phyloP scores from a whole-genome alignment of 495 filamentous ascomycete species.

The Neurospora sp. region DNA sequence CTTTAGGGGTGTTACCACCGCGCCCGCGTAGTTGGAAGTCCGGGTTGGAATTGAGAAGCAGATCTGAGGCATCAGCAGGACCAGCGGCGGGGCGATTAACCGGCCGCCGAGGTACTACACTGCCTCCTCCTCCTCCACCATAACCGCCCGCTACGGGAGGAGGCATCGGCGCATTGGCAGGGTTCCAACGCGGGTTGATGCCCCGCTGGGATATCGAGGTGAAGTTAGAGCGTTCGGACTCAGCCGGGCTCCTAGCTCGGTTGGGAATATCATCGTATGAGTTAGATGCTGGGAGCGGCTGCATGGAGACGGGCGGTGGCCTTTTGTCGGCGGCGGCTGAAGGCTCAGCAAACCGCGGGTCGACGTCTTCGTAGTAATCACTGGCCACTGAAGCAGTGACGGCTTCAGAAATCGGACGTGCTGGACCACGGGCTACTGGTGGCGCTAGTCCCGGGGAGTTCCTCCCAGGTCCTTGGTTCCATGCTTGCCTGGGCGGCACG shows the following conservation, averaged over 20 bases:
- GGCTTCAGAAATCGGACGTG: slow-evolving; percentile 20
- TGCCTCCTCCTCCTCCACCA: background rate
- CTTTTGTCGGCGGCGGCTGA: slow-evolving; percentile 17
- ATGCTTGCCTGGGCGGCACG: slow-evolving; percentile 53
- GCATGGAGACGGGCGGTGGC: slow-evolving; percentile 20
- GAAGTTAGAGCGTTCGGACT: slow-evolving; percentile 69
- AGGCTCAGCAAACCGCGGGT: slow-evolving; percentile 64
- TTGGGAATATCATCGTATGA: slow-evolving; percentile 51
- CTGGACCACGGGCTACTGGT: slow-evolving; percentile 19
- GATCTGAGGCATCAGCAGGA: slow-evolving; percentile 23
- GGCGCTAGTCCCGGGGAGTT: slow-evolving; percentile 29
- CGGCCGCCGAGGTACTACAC: slow-evolving; percentile 23
- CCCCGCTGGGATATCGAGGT: slow-evolving; percentile 77
- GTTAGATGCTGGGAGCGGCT: slow-evolving; percentile 10
- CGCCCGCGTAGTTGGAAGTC: slow-evolving; percentile 55
- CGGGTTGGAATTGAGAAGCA: slow-evolving; percentile 59
- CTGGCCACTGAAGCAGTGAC: slow-evolving; percentile 24
- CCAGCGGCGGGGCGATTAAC: slow-evolving; percentile 31
- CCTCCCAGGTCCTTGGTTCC: slow-evolving; percentile 40
- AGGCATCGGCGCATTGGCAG: slow-evolving; percentile 23
- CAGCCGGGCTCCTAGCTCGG: slow-evolving; percentile 62
- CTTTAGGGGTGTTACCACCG: slow-evolving; percentile 13
- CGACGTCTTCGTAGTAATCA: slow-evolving; percentile 88
- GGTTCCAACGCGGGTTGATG: slow-evolving; percentile 78
- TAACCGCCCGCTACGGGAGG: slow-evolving; percentile 22